Evolutionary conservation across 495 filamentous ascomycete genomes (phyloP).

Genomic region (Copromyces sp.): DNA sequence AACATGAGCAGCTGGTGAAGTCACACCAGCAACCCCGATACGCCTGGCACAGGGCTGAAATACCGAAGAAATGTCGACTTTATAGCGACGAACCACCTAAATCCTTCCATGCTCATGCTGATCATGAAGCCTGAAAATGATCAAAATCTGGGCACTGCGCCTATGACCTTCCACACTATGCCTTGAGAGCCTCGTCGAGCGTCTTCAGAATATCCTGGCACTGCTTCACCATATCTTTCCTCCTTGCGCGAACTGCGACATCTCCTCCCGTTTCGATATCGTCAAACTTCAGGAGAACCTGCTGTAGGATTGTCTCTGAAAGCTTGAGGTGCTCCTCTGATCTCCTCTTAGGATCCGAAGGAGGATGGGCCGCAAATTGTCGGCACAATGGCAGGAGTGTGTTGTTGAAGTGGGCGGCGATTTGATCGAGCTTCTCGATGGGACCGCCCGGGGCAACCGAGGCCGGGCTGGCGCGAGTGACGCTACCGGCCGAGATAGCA

Average conservation of each 20-base stretch:
- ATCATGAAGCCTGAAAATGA: background rate
- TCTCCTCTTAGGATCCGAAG: slow-evolving; percentile 57
- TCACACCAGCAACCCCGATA: background rate
- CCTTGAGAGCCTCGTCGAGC: slow-evolving; percentile 42
- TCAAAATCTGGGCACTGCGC: background rate
- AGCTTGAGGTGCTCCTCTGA: slow-evolving; percentile 71
- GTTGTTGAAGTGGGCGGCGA: slow-evolving; percentile 56
- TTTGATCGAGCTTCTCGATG: slow-evolving; percentile 60
- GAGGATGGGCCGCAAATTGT: slow-evolving; percentile 54
- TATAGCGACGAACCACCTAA: background rate
- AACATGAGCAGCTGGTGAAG: background rate
- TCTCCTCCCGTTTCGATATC: slow-evolving; percentile 66
- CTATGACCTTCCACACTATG: background rate
- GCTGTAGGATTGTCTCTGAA: slow-evolving; percentile 72
- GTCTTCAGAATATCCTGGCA: slow-evolving; percentile 55
- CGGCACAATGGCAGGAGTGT: slow-evolving; percentile 57
- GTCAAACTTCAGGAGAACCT: slow-evolving; percentile 79
- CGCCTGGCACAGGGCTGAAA: background rate
- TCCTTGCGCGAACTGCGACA: slow-evolving; percentile 48
- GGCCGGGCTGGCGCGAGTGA: slow-evolving; percentile 16
- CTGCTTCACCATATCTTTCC: slow-evolving; percentile 68
- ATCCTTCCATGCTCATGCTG: background rate
- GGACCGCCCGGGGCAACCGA: slow-evolving; percentile 36
- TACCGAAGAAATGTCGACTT: background rate
- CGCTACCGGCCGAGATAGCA: slow-evolving; percentile 1